phyloP scores from a whole-genome alignment of 2,329 filamentous ascomycete species.

The Monascus ruber region DNA sequence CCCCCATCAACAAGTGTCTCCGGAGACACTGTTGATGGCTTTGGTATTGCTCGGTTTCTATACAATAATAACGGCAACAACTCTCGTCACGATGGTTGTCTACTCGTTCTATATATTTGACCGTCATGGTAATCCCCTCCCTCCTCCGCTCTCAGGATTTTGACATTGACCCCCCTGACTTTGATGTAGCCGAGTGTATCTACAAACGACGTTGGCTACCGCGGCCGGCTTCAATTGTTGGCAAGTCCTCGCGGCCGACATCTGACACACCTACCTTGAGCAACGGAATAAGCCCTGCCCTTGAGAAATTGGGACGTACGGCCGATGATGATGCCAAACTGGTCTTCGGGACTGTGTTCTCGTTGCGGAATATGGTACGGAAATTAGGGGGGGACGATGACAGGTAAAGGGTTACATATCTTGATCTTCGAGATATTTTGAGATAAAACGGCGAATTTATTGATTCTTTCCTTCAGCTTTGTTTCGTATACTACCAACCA shows the following conservation, averaged over 20 bases:
- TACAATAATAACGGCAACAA: too few relatives aligned
- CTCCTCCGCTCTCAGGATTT: background rate
- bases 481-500: slow-evolving; percentile 85
- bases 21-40: too few relatives aligned
- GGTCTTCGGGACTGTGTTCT: slow-evolving; percentile 94
- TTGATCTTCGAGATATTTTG: background rate
- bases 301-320: slow-evolving; percentile 34
- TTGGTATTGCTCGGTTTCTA: too few relatives aligned
- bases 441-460: slow-evolving; percentile 7
- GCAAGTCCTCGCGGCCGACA: slow-evolving; percentile 39
- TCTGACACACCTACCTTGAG: slow-evolving; percentile 37
- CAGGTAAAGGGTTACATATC: slow-evolving; percentile 31
- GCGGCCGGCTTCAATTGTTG: slow-evolving; percentile 35
- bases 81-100: slow-evolving; percentile 58
- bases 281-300: slow-evolving; percentile 27
- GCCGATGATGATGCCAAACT: slow-evolving; percentile 84
- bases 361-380: slow-evolving; percentile 88
- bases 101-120: slow-evolving; percentile 99
- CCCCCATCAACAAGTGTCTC: too few relatives aligned
- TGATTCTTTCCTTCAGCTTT: slow-evolving; percentile 48
- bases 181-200: slow-evolving; percentile 74
- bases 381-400: slow-evolving; percentile 91
- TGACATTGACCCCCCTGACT: too few relatives aligned
- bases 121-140: slow-evolving; percentile 62
- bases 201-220: slow-evolving; percentile 81